Evolutionary conservation across 805 yeast genomes (phyloP), one percentile per base, ranked within the genome.

Genomic region (Pichia nakasei): DNA sequence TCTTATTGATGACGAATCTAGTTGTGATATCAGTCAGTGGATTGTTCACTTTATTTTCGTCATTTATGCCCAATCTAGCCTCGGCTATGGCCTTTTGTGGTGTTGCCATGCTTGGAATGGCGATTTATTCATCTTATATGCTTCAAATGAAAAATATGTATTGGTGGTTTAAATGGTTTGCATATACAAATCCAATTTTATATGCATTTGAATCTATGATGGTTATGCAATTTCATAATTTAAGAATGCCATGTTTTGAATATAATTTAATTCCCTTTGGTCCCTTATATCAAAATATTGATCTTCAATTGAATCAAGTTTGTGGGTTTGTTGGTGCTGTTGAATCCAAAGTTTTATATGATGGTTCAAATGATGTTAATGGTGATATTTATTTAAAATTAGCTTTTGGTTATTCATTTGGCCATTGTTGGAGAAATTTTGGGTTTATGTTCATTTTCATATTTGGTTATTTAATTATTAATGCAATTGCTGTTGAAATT

Each of bases 351-450:
- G 39, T 45, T 19, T 31, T 50, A 11, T 54, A 53, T 37, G 52
- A 56, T 27, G 46, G 44, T 18, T 40, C 68, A 9, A 47, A 56
- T 17, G 58, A 59, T 45, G 83, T 80, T 31, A 57, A 58, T 48
- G 86, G 85, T 57, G 75, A 72, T 45, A 56, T 58, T 18, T 80
- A 76, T 52, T 43, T 78, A 12, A 48, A 49, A 5, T 53, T 53
- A 3, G 58, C 78, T 9, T 85, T 61, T 60, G 56, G 61, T 35
- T 86, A 80, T 66, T 56, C 57, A 19, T 76, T 70, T 54, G 49
- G 61, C 19, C 85, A 86, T 60, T 70, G 74, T 40, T 86, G 95
- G 95, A 78, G 95, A 67, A 83, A 86, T 59, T 70, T 82, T 45
- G 95, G 80, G 46, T 70, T 75, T 45, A 43, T 67, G 44, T 47